These are phyloP conservation scores for Microdochium trichocladiopsis DNA, from an alignment of 2,329 filamentous ascomycete species.

Conservation along the genomic window DNA sequence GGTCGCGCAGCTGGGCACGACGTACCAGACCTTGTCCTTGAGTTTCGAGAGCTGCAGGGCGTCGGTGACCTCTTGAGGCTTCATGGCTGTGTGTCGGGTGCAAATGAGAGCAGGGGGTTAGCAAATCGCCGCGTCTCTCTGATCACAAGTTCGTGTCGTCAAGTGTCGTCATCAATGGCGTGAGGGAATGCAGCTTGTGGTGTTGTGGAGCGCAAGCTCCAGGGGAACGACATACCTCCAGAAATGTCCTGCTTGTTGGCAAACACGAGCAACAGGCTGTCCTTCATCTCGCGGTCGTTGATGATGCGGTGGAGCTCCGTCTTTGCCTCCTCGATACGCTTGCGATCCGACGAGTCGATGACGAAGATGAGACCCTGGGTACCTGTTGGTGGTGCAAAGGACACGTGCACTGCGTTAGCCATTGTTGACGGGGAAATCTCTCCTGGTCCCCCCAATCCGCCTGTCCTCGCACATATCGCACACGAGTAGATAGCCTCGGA, in stretches of 20 bases:
- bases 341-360: slow-evolving; percentile 88
- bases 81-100: slow-evolving; percentile 47
- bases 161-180: too few species aligned
- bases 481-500: background rate
- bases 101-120: background rate
- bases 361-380: slow-evolving; percentile 99
- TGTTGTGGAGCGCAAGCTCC: slow-evolving; percentile 1
- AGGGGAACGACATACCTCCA: slow-evolving; percentile 61
- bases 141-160: too few species aligned
- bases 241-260: slow-evolving; percentile 98
- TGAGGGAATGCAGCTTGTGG: background rate
- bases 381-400: too few species aligned
- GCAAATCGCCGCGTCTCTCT: background rate
- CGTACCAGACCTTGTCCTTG: slow-evolving; percentile 80
- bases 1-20: slow-evolving; percentile 76
- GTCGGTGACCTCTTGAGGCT: slow-evolving; percentile 72
- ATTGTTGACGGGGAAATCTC: too few species aligned
- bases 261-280: slow-evolving; percentile 88
- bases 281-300: slow-evolving; percentile 96
- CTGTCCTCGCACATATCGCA: too few species aligned
- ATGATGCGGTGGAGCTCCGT: slow-evolving; percentile 95
- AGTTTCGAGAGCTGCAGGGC: slow-evolving; percentile 68
- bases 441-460: too few species aligned
- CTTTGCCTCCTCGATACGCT: slow-evolving; percentile 85
- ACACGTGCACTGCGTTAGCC: too few species aligned